Conservation (phyloP, 306 rosid species). For the Trichosanthes truncata region DNA sequence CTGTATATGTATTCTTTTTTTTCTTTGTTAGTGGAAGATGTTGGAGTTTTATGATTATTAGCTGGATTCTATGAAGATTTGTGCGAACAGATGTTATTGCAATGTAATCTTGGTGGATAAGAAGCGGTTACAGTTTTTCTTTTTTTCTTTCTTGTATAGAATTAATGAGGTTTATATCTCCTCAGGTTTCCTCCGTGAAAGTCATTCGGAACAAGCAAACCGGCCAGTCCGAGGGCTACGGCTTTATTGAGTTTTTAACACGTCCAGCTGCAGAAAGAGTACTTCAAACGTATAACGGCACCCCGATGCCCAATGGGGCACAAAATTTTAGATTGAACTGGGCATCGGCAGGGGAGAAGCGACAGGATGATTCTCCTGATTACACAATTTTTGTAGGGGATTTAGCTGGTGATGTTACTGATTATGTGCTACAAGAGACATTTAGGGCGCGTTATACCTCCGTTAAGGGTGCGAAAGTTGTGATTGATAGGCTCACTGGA, state of each 20-base stretch:
- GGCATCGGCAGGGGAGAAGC: constrained; percentile 88
- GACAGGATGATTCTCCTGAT: constrained; percentile 82
- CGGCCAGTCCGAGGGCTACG: constrained; percentile 75
- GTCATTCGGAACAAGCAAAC: constrained; percentile 90
- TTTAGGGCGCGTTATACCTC: constrained; percentile 55
- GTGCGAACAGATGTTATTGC: too few species aligned
- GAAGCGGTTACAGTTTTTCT: background rate
- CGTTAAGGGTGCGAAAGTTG: constrained; percentile 83
- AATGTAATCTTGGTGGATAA: background rate
- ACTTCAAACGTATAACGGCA: constrained; percentile 65
- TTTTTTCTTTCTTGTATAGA: background rate
- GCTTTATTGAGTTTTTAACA: constrained; percentile 64
- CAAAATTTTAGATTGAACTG: constrained; percentile 80
- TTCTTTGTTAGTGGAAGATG: too few species aligned
- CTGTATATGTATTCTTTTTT: background rate
- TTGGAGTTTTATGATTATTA: background rate
- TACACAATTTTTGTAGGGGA: constrained; percentile 90
- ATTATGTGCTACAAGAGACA: constrained; percentile 55
- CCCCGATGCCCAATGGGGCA: constrained; percentile 82
- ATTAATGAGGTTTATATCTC: constrained; percentile 12
- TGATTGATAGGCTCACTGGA: constrained; percentile 81
- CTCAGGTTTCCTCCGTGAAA: constrained; percentile 54
- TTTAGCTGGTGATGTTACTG: constrained; percentile 85
- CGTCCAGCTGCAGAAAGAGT: constrained; percentile 71
- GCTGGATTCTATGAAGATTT: background rate